Evolutionary conservation across 2,329 filamentous ascomycete genomes (phyloP).

Genomic region (Xylaria polymorpha): DNA sequence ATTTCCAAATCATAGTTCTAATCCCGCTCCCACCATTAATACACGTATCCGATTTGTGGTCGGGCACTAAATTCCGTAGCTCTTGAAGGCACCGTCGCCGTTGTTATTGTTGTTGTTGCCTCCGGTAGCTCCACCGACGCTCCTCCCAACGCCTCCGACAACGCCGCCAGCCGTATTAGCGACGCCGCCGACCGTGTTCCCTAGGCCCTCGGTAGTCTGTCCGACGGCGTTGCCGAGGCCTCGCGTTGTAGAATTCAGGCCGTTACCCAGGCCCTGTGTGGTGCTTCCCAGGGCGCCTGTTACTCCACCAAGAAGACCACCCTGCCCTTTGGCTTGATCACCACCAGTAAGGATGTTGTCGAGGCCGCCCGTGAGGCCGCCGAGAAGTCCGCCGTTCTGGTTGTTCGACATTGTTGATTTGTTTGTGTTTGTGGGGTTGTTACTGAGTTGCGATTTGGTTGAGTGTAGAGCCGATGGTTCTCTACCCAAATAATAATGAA

Average conservation of each 20-base stretch:
- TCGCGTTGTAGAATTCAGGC: conserved; percentile 48
- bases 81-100: conserved; percentile 44
- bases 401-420: conserved; percentile 49
- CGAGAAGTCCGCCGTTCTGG: conserved; percentile 50
- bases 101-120: conserved; percentile 37
- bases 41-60: not conserved
- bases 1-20: not conserved
- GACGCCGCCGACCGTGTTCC: conserved; percentile 45
- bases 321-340: conserved; percentile 50
- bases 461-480: conserved; percentile 15
- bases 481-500: conserved; percentile 7
- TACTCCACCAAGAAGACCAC: conserved; percentile 50
- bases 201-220: conserved; percentile 48
- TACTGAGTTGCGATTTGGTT: conserved; percentile 10
- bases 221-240: conserved; percentile 50
- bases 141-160: conserved; percentile 34
- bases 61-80: conserved; percentile 45
- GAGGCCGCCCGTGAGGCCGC: conserved; percentile 49
- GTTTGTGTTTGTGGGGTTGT: conserved; percentile 34
- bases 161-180: conserved; percentile 41
- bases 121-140: conserved; percentile 36
- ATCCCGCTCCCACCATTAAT: not conserved
- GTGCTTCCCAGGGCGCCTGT: conserved; percentile 48
- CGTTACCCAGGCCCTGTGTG: conserved; percentile 49
- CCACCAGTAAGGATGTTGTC: conserved; percentile 52